Percentiles rank a stretch among this genome's conserved stretches.
Evolutionary conservation across 1,284 basidiomycete species (phyloP).

Genomic region (Butyriboletus pseudospeciosus): DNA sequence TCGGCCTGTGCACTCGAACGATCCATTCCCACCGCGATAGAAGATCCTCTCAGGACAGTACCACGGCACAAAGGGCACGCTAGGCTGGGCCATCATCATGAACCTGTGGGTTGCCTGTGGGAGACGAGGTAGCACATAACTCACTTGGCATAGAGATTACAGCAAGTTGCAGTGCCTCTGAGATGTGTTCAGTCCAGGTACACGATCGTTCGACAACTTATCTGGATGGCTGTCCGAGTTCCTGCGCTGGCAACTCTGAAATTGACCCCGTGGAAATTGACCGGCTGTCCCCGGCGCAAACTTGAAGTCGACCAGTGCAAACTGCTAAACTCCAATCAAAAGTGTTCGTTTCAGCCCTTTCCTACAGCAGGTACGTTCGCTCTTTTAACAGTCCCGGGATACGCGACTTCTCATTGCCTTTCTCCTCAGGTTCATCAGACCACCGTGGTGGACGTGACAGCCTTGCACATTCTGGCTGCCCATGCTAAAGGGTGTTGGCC

Average conservation of each 20-base stretch:
- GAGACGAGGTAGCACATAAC: neutral
- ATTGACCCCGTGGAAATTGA: conserved; percentile 9
- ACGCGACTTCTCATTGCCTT: neutral
- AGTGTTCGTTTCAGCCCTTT: neutral
- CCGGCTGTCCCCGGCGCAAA: conserved; percentile 15
- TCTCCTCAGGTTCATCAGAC: conserved; percentile 12
- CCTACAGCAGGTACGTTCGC: conserved; percentile 11
- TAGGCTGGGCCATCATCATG: neutral
- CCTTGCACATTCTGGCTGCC: conserved; percentile 51
- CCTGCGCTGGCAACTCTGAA: neutral
- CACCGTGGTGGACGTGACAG: conserved; percentile 34
- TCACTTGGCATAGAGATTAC: neutral
- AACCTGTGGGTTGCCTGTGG: neutral
- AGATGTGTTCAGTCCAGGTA: conserved; percentile 1
- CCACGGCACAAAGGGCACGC: no score
- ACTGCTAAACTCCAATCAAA: neutral
- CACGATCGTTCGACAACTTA: neutral
- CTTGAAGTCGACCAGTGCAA: neutral
- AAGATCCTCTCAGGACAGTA: neutral
- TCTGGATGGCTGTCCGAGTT: conserved; percentile 5
- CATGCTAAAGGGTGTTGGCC: conserved; percentile 63
- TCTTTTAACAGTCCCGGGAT: neutral
- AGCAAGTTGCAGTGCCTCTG: conserved; percentile 4
- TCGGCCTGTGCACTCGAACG: conserved; percentile 1
- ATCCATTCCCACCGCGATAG: neutral